phyloP scores from a whole-genome alignment of 2,329 filamentous ascomycete genomes.

The Coniella lustricola region DNA sequence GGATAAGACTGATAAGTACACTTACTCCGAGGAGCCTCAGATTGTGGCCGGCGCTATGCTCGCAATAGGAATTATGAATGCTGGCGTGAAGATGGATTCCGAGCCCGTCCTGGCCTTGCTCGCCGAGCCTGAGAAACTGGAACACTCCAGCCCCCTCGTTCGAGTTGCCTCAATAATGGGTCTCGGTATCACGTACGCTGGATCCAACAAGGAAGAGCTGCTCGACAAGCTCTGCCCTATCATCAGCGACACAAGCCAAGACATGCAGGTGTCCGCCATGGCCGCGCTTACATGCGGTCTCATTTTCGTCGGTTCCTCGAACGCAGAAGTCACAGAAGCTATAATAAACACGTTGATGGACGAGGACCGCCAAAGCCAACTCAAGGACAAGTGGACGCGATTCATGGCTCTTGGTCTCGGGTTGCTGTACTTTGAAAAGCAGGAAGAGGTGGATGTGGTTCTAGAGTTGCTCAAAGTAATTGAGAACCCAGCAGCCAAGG shows the following conservation, averaged over 20 bases:
- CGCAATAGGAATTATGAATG: conserved; percentile 93
- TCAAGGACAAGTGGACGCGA: conserved; percentile 97
- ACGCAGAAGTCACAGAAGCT: conserved; percentile 84
- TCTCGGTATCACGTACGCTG: conserved; percentile 87
- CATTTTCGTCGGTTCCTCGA: conserved; percentile 86
- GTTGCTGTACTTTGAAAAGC: conserved; percentile 88
- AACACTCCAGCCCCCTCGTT: conserved; percentile 69
- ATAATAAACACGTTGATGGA: conserved; percentile 91
- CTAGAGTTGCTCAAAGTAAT: conserved; percentile 94
- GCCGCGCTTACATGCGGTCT: conserved; percentile 85
- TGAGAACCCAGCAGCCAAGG: conserved; percentile 92
- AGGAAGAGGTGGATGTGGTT: conserved; percentile 98
- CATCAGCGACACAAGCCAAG: conserved; percentile 72
- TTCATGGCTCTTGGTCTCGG: conserved; percentile 94
- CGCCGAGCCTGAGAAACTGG: conserved; percentile 70
- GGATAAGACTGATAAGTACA: conserved; percentile 92
- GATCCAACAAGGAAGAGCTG: conserved; percentile 86
- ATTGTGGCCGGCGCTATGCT: conserved; percentile 89
- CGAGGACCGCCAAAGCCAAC: conserved; percentile 79
- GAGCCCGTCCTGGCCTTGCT: conserved; percentile 87
- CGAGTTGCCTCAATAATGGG: conserved; percentile 90
- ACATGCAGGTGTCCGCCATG: conserved; percentile 96
- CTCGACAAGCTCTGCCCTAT: conserved; percentile 79
- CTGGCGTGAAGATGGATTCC: conserved; percentile 79
- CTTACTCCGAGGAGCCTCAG: conserved; percentile 70